Evolutionary conservation across 2,329 filamentous ascomycete genomes (phyloP).

Genomic region (Trichoderma aggressivum): DNA sequence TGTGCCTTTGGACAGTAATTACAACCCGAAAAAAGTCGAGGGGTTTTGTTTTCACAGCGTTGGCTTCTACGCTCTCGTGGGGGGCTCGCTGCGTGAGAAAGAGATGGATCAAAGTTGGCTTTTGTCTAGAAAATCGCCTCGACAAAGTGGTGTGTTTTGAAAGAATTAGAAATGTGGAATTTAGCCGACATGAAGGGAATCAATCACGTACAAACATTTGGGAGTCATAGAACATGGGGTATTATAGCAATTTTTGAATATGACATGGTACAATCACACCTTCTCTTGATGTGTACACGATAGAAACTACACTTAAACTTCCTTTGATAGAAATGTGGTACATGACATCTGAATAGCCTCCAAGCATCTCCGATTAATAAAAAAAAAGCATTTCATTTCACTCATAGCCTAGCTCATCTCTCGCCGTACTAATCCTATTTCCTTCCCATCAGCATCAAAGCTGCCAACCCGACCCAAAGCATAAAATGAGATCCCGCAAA

Average conservation of each 20-base stretch:
- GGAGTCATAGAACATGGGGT: background rate
- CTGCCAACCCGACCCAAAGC: background rate
- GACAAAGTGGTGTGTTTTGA: background rate
- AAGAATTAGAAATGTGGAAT: background rate
- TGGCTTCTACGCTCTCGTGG: background rate
- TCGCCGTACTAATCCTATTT: background rate
- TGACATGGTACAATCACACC: background rate
- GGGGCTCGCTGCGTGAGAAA: background rate
- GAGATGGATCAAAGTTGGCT: background rate
- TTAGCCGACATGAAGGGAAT: background rate
- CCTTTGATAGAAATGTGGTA: background rate
- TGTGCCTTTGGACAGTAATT: background rate
- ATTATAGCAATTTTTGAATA: background rate
- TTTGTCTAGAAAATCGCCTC: background rate
- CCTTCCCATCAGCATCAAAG: background rate
- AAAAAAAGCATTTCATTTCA: background rate
- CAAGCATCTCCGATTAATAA: background rate
- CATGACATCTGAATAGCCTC: background rate
- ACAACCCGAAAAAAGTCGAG: background rate
- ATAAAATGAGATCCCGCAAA: background rate
- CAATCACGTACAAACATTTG: background rate
- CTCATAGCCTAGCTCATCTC: background rate
- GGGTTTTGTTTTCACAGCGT: background rate
- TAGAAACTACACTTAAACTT: too few species aligned
- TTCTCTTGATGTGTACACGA: background rate